These are phyloP conservation scores for Ceratocystiopsis sp. DNA, from an alignment of 2,329 filamentous ascomycete genomes.

Conservation along the genomic window DNA sequence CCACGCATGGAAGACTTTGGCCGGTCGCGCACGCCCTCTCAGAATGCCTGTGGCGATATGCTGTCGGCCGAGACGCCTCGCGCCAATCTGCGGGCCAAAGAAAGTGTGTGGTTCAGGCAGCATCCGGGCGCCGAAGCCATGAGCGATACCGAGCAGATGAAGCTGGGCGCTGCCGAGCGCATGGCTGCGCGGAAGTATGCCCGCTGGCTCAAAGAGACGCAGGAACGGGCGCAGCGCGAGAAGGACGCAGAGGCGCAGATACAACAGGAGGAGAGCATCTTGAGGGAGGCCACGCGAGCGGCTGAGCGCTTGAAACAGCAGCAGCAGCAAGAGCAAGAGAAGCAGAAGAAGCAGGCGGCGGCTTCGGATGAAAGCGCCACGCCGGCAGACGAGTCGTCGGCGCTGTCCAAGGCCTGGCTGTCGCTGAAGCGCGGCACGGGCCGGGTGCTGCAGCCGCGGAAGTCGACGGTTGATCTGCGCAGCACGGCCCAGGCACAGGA, in stretches of 20 bases:
- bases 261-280: too few relatives aligned
- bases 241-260: too few relatives aligned
- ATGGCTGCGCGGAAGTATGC: background rate
- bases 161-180: background rate
- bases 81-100: constrained; percentile 1
- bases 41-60: constrained; percentile 2
- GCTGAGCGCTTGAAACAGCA: background rate
- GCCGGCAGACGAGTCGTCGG: background rate
- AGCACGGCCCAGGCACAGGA: background rate
- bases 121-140: background rate
- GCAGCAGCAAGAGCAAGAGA: background rate
- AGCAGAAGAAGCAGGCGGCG: background rate
- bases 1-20: constrained; percentile 4
- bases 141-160: background rate
- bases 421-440: constrained; percentile 5
- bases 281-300: too few relatives aligned
- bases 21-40: background rate
- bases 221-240: background rate
- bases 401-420: constrained; percentile 6
- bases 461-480: constrained; percentile 4
- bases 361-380: background rate
- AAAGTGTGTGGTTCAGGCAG: constrained; percentile 8
- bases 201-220: background rate
- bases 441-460: constrained; percentile 1
- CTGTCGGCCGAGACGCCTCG: constrained; percentile 1